Evolutionary conservation across 78 protist genomes (phyloP).

Genomic region (Dictyostelium capitatum): DNA sequence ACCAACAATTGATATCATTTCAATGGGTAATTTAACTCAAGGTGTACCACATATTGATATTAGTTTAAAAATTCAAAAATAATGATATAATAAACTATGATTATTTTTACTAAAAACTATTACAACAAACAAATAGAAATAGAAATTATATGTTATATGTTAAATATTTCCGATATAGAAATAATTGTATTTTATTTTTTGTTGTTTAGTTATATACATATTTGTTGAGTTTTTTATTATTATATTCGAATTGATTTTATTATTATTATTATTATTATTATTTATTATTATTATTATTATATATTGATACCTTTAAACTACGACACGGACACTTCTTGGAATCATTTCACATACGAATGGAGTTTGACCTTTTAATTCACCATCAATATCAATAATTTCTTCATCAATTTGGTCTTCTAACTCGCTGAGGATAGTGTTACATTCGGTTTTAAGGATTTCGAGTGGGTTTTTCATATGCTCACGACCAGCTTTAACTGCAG

Average conservation of each 20-base stretch:
- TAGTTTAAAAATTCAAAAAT: slow-evolving; percentile 89
- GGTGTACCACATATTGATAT: slow-evolving; percentile 91
- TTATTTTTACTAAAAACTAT: not conserved
- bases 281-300: not conserved
- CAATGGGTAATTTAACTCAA: slow-evolving; percentile 90
- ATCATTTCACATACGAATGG: slow-evolving; percentile 79
- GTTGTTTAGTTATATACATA: not conserved
- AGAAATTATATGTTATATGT: too few species aligned
- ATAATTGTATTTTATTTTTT: not conserved
- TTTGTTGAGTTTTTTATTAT: not conserved
- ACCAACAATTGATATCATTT: slow-evolving; percentile 88
- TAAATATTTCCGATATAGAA: not conserved
- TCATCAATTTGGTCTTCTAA: slow-evolving; percentile 79
- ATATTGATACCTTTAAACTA: not conserved
- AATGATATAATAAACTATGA: not conserved
- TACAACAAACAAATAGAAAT: too few species aligned
- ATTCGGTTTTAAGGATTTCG: slow-evolving; percentile 75
- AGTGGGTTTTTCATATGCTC: slow-evolving; percentile 40
- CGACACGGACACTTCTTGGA: slow-evolving; percentile 67
- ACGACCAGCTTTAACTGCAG: slow-evolving; percentile 48
- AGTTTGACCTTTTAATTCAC: slow-evolving; percentile 80
- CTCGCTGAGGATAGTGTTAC: slow-evolving; percentile 72
- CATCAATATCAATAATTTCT: slow-evolving; percentile 84
- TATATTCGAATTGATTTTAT: not conserved
- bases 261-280: not conserved